Evolutionary conservation across 306 rosid species (phyloP).

Genomic region (Sesbania bispinosa): DNA sequence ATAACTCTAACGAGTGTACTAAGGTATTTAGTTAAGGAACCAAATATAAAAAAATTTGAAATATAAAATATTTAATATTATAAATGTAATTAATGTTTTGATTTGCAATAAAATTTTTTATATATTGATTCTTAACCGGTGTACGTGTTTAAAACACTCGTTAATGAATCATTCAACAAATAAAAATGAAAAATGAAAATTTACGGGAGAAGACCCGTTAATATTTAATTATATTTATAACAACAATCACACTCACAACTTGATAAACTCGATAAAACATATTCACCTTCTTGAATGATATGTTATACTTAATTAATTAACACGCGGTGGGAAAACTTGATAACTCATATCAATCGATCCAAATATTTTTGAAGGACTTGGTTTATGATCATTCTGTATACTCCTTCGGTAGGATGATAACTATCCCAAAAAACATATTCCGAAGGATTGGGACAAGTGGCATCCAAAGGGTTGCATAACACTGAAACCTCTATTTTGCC

Average conservation of each 20-base stretch:
- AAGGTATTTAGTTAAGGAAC: too few species aligned
- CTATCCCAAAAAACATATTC: constrained; percentile 70
- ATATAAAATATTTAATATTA: too few species aligned
- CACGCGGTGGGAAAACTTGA: neutral
- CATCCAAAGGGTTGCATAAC: constrained; percentile 41
- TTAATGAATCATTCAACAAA: too few species aligned
- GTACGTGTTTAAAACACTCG: too few species aligned
- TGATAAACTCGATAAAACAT: neutral
- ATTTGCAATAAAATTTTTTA: too few species aligned
- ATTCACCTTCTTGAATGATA: neutral
- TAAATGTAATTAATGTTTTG: too few species aligned
- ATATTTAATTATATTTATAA: neutral
- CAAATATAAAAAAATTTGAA: too few species aligned
- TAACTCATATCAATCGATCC: neutral
- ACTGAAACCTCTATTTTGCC: constrained; percentile 59
- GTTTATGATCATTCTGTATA: constrained; percentile 32
- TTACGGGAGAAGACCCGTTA: neutral
- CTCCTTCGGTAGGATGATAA: constrained; percentile 67
- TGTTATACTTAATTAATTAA: neutral
- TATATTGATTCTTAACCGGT: too few species aligned
- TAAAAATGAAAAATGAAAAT: too few species aligned
- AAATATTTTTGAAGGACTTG: constrained; percentile 16
- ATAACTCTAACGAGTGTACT: too few species aligned
- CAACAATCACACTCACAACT: neutral
- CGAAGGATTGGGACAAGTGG: constrained; percentile 33